phyloP scores from a whole-genome alignment of 2,329 filamentous ascomycete genomes.

The Fusarium cyanostomum region DNA sequence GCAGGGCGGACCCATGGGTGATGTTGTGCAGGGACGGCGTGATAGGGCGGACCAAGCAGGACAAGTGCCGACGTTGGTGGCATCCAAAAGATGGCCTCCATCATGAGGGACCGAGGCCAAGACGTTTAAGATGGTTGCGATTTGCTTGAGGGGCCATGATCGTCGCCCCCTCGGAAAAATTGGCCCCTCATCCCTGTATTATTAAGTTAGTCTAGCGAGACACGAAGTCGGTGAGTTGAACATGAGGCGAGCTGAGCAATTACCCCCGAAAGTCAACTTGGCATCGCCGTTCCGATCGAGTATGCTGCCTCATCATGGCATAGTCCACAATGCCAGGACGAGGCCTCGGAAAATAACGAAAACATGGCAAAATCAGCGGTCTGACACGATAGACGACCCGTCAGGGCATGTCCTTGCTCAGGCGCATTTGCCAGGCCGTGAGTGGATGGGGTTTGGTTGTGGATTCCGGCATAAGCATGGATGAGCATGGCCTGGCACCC shows the following conservation, averaged over 20 bases:
- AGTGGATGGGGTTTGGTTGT: conserved; percentile 19
- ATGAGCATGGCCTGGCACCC: conserved; percentile 16
- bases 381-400: not conserved
- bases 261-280: not conserved
- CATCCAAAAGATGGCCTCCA: conserved; percentile 32
- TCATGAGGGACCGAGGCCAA: conserved; percentile 31
- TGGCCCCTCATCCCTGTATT: conserved; percentile 1
- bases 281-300: not conserved
- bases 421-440: conserved; percentile 4
- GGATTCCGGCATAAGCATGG: conserved; percentile 27
- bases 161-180: conserved; percentile 4
- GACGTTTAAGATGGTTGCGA: conserved; percentile 24
- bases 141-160: conserved; percentile 27
- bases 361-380: not conserved
- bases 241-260: conserved; percentile 3
- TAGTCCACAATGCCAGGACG: not conserved
- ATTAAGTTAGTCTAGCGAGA: not conserved
- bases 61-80: conserved; percentile 39
- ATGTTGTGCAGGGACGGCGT: conserved; percentile 37
- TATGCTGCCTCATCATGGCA: not conserved
- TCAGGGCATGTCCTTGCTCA: not conserved
- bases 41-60: conserved; percentile 24
- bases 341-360: conserved; percentile 1
- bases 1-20: not conserved
- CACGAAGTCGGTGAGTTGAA: not conserved